Evolutionary conservation across 2,329 filamentous ascomycete species (phyloP).

Genomic region (Hypoxylon sp.): DNA sequence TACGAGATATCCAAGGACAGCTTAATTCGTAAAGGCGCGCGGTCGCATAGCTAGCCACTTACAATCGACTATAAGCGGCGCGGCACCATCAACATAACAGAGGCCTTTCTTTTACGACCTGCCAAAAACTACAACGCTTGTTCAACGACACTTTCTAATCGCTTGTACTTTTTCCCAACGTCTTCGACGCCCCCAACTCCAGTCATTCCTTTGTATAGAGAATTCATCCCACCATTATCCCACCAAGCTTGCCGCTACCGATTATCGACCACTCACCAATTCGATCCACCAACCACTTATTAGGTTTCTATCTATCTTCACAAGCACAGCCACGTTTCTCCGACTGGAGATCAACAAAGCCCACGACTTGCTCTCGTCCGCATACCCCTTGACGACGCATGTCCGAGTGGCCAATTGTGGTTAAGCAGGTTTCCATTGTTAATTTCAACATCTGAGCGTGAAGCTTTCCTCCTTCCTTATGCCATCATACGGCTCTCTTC

Average conservation of each 20-base stretch:
- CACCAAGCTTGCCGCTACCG: constrained; percentile 25
- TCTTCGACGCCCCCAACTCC: constrained; percentile 32
- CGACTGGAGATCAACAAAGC: constrained; percentile 39
- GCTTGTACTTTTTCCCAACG: neutral
- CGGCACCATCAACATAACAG: constrained; percentile 12
- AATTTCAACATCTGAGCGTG: constrained; percentile 31
- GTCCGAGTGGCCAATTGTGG: constrained; percentile 33
- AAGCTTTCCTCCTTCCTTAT: constrained; percentile 66
- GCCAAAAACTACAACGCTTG: constrained; percentile 14
- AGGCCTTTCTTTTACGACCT: constrained; percentile 20
- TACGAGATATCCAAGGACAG: constrained; percentile 7
- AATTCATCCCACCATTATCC: constrained; percentile 28
- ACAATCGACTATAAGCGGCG: constrained; percentile 9
- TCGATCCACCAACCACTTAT: constrained; percentile 33
- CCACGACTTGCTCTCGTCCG: constrained; percentile 29
- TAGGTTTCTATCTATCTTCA: constrained; percentile 20
- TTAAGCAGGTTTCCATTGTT: constrained; percentile 34
- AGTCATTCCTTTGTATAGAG: constrained; percentile 46
- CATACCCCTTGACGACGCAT: constrained; percentile 38
- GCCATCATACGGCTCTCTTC: constrained; percentile 80
- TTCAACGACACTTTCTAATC: constrained; percentile 21
- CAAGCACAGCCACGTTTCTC: constrained; percentile 43
- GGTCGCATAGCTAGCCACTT: constrained; percentile 29
- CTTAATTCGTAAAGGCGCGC: constrained; percentile 29
- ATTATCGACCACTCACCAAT: constrained; percentile 21